Evolutionary conservation across 768 basidiomycete species (phyloP).

Genomic region (Termitomyces sp.): DNA sequence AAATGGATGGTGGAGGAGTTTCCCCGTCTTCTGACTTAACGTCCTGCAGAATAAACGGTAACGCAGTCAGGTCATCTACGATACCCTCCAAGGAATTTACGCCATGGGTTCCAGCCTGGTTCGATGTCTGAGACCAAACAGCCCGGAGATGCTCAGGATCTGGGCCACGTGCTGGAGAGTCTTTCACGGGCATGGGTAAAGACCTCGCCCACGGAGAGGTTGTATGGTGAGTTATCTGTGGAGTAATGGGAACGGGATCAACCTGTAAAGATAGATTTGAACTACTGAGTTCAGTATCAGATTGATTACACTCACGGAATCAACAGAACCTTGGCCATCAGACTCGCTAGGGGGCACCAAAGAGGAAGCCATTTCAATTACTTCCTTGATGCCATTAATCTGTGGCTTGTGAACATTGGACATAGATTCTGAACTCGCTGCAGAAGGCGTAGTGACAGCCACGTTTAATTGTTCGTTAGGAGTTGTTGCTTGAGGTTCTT

Average conservation of each 20-base stretch:
- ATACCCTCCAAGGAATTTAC: slow-evolving; percentile 83
- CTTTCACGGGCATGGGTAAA: slow-evolving; percentile 54
- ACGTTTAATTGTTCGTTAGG: slow-evolving; percentile 18
- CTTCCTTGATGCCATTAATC: slow-evolving; percentile 15
- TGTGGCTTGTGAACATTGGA: slow-evolving; percentile 2
- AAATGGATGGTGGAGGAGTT: slow-evolving; percentile 61
- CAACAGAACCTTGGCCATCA: slow-evolving; percentile 49
- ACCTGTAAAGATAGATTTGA: slow-evolving; percentile 4
- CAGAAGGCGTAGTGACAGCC: slow-evolving; percentile 13
- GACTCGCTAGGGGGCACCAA: slow-evolving; percentile 25
- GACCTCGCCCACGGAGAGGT: slow-evolving; percentile 49
- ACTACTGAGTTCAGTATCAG: background rate
- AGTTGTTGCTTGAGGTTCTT: slow-evolving; percentile 15
- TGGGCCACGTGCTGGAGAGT: slow-evolving; percentile 60
- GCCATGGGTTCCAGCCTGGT: slow-evolving; percentile 57
- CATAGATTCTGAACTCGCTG: slow-evolving; percentile 1
- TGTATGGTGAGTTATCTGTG: slow-evolving; percentile 18
- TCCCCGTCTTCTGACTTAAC: slow-evolving; percentile 84
- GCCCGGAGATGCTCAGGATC: slow-evolving; percentile 84
- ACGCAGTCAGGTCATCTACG: slow-evolving; percentile 70
- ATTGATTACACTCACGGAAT: slow-evolving; percentile 35
- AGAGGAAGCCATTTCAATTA: slow-evolving; percentile 15
- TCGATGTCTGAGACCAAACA: slow-evolving; percentile 76
- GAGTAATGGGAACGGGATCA: background rate
- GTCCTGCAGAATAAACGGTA: slow-evolving; percentile 79